A percentile compares a stretch with the other conserved stretches of the same genome.
Evolutionary conservation across 352 stramenopile species (phyloP).

Genomic region (Thalassiosira ordinaria): DNA sequence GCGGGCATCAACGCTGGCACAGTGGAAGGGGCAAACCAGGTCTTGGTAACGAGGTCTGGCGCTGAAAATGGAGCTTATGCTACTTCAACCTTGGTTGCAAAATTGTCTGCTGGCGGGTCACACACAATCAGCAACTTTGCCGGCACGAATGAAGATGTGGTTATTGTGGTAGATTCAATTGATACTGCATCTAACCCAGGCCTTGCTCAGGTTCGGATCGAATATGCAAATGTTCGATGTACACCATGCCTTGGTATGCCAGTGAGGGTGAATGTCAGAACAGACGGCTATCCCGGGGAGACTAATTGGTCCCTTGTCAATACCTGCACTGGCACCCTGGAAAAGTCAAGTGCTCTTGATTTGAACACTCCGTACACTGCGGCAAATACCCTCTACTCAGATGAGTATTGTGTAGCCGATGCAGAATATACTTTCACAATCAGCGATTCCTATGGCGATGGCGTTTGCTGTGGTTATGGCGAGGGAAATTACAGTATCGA

Average conservation of each 20-base stretch:
- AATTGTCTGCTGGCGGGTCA: constrained; percentile 4
- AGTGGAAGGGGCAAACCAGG: constrained; percentile 43
- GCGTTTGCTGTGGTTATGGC: too few relatives aligned
- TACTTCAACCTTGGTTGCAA: constrained; percentile 23
- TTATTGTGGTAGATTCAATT: neutral
- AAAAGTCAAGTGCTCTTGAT: neutral
- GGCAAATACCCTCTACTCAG: neutral
- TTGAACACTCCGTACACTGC: neutral
- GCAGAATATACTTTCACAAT: too few relatives aligned
- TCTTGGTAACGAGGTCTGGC: constrained; percentile 34
- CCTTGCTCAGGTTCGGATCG: neutral
- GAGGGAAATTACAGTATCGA: too few relatives aligned
- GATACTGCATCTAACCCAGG: neutral
- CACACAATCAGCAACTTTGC: neutral
- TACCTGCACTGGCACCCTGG: neutral
- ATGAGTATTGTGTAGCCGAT: neutral
- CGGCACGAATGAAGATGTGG: neutral
- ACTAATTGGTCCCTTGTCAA: neutral
- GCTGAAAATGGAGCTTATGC: constrained; percentile 3
- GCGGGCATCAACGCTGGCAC: constrained; percentile 61
- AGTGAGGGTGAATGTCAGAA: neutral
- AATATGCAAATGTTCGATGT: neutral
- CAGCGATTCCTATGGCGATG: too few relatives aligned
- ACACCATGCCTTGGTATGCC: too few relatives aligned
- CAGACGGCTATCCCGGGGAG: neutral